phyloP scores from a whole-genome alignment of 164 flowering plant genomes.

The Macadamia integrifolia region DNA sequence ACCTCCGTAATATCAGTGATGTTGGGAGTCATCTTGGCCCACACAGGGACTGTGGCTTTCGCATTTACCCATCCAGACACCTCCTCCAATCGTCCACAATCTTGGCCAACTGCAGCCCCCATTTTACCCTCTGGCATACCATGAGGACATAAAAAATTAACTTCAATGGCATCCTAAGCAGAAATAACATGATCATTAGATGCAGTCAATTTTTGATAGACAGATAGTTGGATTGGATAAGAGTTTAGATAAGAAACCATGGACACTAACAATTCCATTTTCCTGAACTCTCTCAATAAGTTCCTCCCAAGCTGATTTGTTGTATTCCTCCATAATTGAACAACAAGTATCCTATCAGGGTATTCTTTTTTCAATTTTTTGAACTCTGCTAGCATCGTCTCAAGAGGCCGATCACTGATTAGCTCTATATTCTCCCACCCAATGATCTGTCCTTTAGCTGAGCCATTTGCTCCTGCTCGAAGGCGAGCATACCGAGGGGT shows the following conservation, averaged over 20 bases:
- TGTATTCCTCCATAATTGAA: conserved; percentile 96
- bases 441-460: conserved; percentile 78
- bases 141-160: conserved; percentile 97
- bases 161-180: conserved; percentile 81
- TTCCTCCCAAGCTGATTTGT: conserved; percentile 95
- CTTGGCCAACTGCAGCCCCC: conserved; percentile 99
- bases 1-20: conserved; percentile 94
- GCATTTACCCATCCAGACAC: conserved; percentile 97
- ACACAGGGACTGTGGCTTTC: conserved; percentile 96
- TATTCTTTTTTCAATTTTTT: conserved; percentile 84
- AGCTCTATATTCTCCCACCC: conserved; percentile 99
- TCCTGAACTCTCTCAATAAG: conserved; percentile 91
- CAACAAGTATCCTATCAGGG: conserved; percentile 88
- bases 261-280: conserved; percentile 76
- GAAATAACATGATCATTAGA: conserved; percentile 1
- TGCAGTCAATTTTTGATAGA: conserved; percentile 1
- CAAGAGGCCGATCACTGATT: conserved; percentile 94
- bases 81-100: conserved; percentile 84
- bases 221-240: background rate
- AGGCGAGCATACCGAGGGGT: conserved; percentile 94
- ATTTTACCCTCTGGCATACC: conserved; percentile 99
- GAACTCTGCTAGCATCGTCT: conserved; percentile 92
- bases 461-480: conserved; percentile 79
- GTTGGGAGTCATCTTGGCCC: conserved; percentile 99
- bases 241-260: background rate